A percentile compares a stretch with the other conserved stretches of the same genome.
phyloP scores from a whole-genome alignment of 441 rosid genomes.

The Jatropha podagrica region DNA sequence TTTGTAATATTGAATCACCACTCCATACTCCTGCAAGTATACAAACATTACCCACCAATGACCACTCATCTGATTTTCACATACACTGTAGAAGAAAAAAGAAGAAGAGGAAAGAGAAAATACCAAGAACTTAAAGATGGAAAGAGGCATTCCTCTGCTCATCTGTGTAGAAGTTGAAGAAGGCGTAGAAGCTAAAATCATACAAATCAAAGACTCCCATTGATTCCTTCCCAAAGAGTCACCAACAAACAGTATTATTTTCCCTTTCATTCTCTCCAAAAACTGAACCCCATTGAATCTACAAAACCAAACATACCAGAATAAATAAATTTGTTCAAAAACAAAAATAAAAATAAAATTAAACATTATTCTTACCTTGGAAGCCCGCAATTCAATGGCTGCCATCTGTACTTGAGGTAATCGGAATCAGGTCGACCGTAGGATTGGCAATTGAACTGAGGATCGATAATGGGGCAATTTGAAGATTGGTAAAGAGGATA shows the following conservation, averaged over 20 bases:
- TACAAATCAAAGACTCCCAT: constrained; percentile 85
- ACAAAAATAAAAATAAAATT: too few relatives aligned
- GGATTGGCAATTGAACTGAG: constrained; percentile 73
- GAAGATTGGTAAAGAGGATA: constrained; percentile 69
- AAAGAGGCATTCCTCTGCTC: constrained; percentile 63
- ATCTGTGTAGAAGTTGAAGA: constrained; percentile 44
- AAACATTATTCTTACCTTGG: constrained; percentile 51
- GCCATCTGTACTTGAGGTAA: constrained; percentile 86
- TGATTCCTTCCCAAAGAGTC: constrained; percentile 87
- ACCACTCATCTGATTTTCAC: too few relatives aligned
- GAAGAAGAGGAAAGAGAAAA: too few relatives aligned
- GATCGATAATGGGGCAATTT: constrained; percentile 67
- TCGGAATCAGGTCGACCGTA: constrained; percentile 87
- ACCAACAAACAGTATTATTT: constrained; percentile 80
- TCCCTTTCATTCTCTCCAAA: constrained; percentile 64
- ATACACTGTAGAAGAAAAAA: too few relatives aligned
- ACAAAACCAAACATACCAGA: background rate
- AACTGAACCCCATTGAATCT: constrained; percentile 76
- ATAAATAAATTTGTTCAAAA: too few relatives aligned
- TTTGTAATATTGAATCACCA: constrained; percentile 62
- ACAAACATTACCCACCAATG: too few relatives aligned
- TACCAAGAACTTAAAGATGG: constrained; percentile 75
- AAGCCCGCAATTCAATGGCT: constrained; percentile 78
- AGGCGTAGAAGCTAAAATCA: constrained; percentile 62
- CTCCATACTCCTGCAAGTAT: constrained; percentile 61